phyloP scores from a whole-genome alignment of 2,329 filamentous ascomycete species.

The Apiospora pterosperma region DNA sequence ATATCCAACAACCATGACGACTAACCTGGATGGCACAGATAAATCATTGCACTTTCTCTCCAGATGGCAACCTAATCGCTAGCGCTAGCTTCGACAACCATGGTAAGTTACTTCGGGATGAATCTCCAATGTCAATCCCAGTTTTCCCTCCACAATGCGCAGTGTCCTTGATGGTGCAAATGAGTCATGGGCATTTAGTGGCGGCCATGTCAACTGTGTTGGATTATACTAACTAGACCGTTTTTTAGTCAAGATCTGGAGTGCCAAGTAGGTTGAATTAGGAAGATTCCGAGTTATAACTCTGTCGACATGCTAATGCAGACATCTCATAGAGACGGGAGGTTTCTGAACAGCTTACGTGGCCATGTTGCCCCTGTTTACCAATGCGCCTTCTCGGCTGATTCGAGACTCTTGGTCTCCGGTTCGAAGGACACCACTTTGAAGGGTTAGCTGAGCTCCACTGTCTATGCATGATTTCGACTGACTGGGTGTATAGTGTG shows the following conservation, averaged over 20 bases:
- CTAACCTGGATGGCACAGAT: constrained; percentile 55
- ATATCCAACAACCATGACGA: neutral
- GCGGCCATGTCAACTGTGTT: too few relatives aligned
- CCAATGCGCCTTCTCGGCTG: constrained; percentile 87
- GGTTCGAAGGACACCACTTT: constrained; percentile 89
- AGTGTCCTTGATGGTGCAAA: too few relatives aligned
- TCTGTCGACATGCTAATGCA: neutral
- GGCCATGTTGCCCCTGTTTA: constrained; percentile 91
- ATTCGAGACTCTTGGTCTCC: constrained; percentile 67
- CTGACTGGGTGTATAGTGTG: constrained; percentile 58
- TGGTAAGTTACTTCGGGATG: constrained; percentile 28
- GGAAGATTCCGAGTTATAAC: neutral
- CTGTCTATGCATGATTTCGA: neutral
- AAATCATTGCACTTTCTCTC: constrained; percentile 92
- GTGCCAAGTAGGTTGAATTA: constrained; percentile 53
- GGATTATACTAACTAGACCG: neutral
- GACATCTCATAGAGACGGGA: constrained; percentile 49
- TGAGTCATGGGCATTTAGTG: too few relatives aligned
- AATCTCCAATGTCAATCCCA: neutral
- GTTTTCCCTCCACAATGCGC: too few relatives aligned
- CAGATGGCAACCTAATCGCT: constrained; percentile 83
- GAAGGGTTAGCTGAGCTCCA: neutral
- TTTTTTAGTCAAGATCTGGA: constrained; percentile 74
- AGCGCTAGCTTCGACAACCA: constrained; percentile 92
- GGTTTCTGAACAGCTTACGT: constrained; percentile 82